Evolutionary conservation across 306 rosid genomes (phyloP).

Genomic region (Lathyrus oleraceus): DNA sequence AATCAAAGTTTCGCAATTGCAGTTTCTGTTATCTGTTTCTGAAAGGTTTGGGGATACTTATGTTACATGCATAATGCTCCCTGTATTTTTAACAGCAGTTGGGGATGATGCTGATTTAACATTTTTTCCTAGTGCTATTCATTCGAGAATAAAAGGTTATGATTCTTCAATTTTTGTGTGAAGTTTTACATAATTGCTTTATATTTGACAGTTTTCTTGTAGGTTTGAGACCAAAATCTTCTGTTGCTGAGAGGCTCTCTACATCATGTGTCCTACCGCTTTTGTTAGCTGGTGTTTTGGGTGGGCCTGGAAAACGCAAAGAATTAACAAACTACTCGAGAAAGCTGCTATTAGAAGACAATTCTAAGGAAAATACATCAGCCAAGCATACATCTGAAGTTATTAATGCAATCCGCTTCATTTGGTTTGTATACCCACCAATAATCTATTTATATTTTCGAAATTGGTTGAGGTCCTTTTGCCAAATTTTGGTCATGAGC

Average conservation of each 20-base stretch:
- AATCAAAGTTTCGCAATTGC: conserved; percentile 43
- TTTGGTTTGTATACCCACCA: conserved; percentile 65
- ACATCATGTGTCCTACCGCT: conserved; percentile 84
- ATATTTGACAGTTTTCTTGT: conserved; percentile 35
- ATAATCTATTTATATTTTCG: not conserved
- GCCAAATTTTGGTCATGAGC: conserved; percentile 19
- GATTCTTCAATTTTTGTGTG: conserved; percentile 19
- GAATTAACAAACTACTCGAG: conserved; percentile 63
- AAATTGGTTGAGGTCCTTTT: conserved; percentile 24
- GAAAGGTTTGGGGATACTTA: conserved; percentile 84
- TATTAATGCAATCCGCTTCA: conserved; percentile 79
- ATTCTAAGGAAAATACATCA: conserved; percentile 49
- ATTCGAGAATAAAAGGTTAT: conserved; percentile 73
- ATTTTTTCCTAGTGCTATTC: conserved; percentile 64
- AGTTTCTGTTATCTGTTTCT: conserved; percentile 84
- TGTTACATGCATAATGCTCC: conserved; percentile 76
- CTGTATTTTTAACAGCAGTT: conserved; percentile 78
- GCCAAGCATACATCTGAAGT: conserved; percentile 57
- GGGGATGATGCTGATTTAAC: conserved; percentile 79
- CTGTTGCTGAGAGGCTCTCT: conserved; percentile 67
- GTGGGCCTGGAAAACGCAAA: conserved; percentile 65
- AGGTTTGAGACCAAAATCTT: conserved; percentile 76
- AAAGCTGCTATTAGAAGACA: conserved; percentile 63
- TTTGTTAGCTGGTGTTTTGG: conserved; percentile 83
- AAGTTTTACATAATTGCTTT: conserved; percentile 28